Evolutionary conservation across 768 basidiomycete species (phyloP).

Genomic region (Lentinula guzmanii): DNA sequence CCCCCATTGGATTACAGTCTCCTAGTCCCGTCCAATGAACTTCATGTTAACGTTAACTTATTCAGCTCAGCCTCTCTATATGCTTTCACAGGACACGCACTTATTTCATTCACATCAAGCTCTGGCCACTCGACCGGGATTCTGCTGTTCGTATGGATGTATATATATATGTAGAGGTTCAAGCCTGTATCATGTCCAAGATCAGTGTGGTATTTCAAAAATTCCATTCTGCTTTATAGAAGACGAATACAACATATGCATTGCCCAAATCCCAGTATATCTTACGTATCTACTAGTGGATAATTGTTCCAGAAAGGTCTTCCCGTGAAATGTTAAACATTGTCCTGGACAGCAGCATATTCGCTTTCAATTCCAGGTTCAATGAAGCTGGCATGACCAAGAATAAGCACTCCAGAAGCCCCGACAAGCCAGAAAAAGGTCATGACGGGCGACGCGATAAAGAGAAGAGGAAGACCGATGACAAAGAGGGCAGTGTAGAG

Average conservation of each 20-base stretch:
- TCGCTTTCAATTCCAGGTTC: slow-evolving; percentile 97
- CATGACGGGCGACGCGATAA: slow-evolving; percentile 66
- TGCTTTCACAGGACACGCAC: not conserved
- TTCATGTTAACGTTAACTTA: not conserved
- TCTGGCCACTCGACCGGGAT: not conserved
- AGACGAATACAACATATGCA: not conserved
- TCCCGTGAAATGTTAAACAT: slow-evolving; percentile 33
- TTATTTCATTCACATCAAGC: not conserved
- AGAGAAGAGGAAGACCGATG: slow-evolving; percentile 86
- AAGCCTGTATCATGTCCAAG: too few relatives aligned
- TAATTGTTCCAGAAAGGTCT: not conserved
- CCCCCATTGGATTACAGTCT: not conserved
- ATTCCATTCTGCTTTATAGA: too few relatives aligned
- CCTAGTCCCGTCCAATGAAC: not conserved
- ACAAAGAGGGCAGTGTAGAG: slow-evolving; percentile 87
- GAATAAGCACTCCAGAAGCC: slow-evolving; percentile 75
- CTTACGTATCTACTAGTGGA: not conserved
- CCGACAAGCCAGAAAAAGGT: slow-evolving; percentile 96
- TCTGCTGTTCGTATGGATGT: too few relatives aligned
- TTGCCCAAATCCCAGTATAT: not conserved
- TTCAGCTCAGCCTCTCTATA: not conserved
- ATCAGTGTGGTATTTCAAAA: too few relatives aligned
- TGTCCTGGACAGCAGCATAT: slow-evolving; percentile 74
- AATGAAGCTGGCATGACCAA: slow-evolving; percentile 81
- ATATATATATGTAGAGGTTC: too few relatives aligned